These are phyloP conservation scores for Oidium heveae DNA, from an alignment of 2,329 filamentous ascomycete species.

Conservation along the genomic window DNA sequence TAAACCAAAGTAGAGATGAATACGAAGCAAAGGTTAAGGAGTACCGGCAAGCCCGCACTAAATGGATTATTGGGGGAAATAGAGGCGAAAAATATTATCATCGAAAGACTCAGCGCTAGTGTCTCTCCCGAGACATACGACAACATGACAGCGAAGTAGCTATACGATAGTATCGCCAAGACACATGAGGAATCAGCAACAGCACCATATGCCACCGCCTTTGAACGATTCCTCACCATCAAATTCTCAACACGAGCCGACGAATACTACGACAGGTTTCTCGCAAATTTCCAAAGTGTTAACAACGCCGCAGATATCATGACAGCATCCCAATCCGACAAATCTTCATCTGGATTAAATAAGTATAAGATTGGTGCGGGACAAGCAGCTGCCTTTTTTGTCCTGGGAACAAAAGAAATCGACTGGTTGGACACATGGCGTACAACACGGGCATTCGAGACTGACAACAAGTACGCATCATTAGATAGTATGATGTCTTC, in stretches of 20 bases:
- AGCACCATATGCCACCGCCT: neutral
- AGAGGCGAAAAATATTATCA: neutral
- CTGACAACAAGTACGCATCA: neutral
- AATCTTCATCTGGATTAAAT: neutral
- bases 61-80: neutral
- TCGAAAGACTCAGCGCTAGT: neutral
- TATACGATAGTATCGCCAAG: neutral
- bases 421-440: neutral
- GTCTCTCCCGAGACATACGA: neutral
- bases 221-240: neutral
- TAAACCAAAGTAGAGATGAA: neutral
- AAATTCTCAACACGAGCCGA: neutral
- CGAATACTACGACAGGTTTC: neutral
- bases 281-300: neutral
- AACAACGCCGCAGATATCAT: neutral
- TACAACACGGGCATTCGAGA: neutral
- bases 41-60: too few relatives aligned
- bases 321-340: neutral
- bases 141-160: neutral
- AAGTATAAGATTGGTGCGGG: neutral
- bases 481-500: neutral
- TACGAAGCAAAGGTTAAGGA: too few relatives aligned
- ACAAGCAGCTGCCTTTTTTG: neutral
- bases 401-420: neutral
- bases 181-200: neutral